Base-by-base conservation (phyloP, 2,329 filamentous ascomycete species). In the Myriosclerotinia scirpicola region DNA sequence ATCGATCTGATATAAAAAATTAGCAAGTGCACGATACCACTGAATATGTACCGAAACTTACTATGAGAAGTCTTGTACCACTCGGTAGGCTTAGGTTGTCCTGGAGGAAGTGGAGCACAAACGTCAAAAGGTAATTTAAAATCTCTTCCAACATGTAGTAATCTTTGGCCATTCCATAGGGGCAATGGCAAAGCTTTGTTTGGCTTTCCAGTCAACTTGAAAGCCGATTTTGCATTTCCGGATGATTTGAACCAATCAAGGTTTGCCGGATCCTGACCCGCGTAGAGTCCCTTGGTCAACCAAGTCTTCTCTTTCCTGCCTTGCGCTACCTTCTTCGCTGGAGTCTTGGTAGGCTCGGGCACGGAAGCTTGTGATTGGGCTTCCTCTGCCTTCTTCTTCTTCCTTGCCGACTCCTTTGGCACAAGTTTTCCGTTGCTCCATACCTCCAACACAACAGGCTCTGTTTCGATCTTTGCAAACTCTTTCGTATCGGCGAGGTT, bases 21-120 rank as follows among this genome's bases (percentile, higher is more conserved):
- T 59, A 75, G 70, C 66, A 44, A 53, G 38, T 22, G 5, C 30
- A 50, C 67, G 26, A 59, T 61, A 48, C 14, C 8, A 54, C 50
- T 26, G 11, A 12, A 40, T 48, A 54, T 14, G 36, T 9, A 52
- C 5, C 22, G 20, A 26, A 54, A 79, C 89, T 81, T 82, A 96
- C 92, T 98, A 79, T 91, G 95, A 70, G 92, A 93, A 72, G 95
- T 89, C 77, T 94, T 94, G 72, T 89, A 88, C 90, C 93, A 99
- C 73, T 96, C 92, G 71, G 96, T 89, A 0, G 94, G 93, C 78
- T 96, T 97, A 34, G 93, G 91, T 76, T 97, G 91, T 60, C 91
- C 92, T 1, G 88, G 87, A 4, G 92, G 90, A 26, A 96, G 84
- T 3, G 94, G 94, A 64, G 92, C 91, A 81, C 94, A 98, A 58